These are phyloP conservation scores for Xylariaceae sp. DNA, from an alignment of 2,329 filamentous ascomycete species.

Conservation along the genomic window DNA sequence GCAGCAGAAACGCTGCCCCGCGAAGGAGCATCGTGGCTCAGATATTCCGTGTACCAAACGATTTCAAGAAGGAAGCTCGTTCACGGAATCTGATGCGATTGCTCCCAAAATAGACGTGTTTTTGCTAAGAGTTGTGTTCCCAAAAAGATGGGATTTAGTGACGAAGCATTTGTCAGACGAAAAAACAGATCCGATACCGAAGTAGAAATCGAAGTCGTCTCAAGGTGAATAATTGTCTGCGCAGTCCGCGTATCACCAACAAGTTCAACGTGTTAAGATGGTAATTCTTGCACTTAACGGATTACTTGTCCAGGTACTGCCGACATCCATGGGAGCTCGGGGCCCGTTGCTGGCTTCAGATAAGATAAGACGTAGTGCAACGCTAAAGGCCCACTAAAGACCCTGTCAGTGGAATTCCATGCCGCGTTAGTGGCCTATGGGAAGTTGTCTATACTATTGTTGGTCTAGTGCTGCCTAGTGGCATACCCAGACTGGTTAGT, in stretches of 20 bases:
- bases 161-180: not conserved
- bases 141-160: not conserved
- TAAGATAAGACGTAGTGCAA: conserved; percentile 26
- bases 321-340: not conserved
- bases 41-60: conserved; percentile 10
- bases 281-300: conserved; percentile 13
- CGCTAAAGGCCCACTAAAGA: too few relatives aligned
- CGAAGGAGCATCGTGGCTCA: conserved; percentile 46
- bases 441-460: too few relatives aligned
- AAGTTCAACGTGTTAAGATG: conserved; percentile 28
- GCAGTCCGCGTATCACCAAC: conserved; percentile 9
- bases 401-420: too few relatives aligned
- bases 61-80: conserved; percentile 3
- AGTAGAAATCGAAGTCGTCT: conserved; percentile 14
- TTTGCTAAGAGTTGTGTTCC: too few relatives aligned
- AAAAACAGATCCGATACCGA: not conserved
- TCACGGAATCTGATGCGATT: not conserved
- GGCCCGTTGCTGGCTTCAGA: conserved; percentile 12
- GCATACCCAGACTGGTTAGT: too few relatives aligned
- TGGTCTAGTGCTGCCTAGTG: too few relatives aligned
- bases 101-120: too few relatives aligned
- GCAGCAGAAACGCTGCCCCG: conserved; percentile 45
- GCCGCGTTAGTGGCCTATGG: too few relatives aligned
- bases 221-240: not conserved
- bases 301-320: not conserved